These are phyloP conservation scores for Leucosporidium creatinivorum DNA, from an alignment of 768 basidiomycete species.

Conservation along the genomic window DNA sequence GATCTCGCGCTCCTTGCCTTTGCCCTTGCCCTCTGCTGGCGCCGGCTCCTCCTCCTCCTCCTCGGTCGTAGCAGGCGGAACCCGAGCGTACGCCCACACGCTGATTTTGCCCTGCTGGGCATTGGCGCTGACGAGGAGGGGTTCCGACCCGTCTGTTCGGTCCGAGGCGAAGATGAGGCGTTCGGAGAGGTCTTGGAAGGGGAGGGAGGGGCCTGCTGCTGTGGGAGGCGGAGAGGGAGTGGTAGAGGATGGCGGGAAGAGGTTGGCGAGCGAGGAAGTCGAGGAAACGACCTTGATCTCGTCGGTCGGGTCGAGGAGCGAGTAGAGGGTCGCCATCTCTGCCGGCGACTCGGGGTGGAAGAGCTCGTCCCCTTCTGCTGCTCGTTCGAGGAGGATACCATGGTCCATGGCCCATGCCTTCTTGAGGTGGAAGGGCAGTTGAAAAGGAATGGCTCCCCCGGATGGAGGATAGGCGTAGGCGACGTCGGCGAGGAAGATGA, in stretches of 20 bases:
- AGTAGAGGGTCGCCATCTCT: slow-evolving; percentile 2
- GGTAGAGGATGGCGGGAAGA: not conserved
- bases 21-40: not conserved
- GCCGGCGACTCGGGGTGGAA: not conserved
- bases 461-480: slow-evolving; percentile 8
- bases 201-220: not conserved
- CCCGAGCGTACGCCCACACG: slow-evolving; percentile 18
- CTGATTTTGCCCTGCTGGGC: slow-evolving; percentile 2
- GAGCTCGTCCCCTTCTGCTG: not conserved
- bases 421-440: slow-evolving; percentile 17
- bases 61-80: too few relatives aligned
- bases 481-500: slow-evolving; percentile 23
- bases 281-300: slow-evolving; percentile 1
- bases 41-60: not conserved
- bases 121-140: slow-evolving; percentile 17
- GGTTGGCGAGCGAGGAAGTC: not conserved
- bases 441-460: slow-evolving; percentile 17
- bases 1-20: not conserved
- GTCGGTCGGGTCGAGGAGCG: not conserved
- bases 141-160: not conserved
- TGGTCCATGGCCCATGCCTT: not conserved
- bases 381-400: slow-evolving; percentile 18
- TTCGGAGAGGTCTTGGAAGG: slow-evolving; percentile 6
- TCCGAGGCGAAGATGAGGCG: slow-evolving; percentile 11
- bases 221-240: not conserved